Evolutionary conservation across 495 filamentous ascomycete genomes (phyloP).

Genomic region (Neurospora sp.): DNA sequence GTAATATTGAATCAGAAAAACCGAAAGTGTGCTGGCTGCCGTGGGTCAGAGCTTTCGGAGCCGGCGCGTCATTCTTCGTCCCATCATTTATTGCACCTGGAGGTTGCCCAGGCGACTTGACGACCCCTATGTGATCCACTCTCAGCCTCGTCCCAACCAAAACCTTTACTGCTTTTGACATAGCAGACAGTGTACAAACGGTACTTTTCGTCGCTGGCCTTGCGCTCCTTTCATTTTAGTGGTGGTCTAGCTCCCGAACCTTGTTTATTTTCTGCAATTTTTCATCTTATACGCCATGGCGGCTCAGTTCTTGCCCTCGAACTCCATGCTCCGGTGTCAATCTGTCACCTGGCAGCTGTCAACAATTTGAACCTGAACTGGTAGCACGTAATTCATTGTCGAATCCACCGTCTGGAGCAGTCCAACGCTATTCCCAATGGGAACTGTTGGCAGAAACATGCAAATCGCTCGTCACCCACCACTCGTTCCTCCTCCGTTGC

Average conservation of each 20-base stretch:
- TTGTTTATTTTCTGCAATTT: not conserved
- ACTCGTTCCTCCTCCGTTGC: not conserved
- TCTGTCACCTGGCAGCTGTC: not conserved
- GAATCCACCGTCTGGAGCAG: no score
- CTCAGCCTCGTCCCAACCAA: not conserved
- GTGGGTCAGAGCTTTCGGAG: not conserved
- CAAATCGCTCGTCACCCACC: not conserved
- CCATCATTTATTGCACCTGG: not conserved
- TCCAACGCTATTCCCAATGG: not conserved
- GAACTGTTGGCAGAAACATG: not conserved
- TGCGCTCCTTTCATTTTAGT: not conserved
- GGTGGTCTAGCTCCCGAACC: not conserved
- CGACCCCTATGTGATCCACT: not conserved
- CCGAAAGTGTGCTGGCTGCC: not conserved
- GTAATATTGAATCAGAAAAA: no score
- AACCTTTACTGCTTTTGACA: not conserved
- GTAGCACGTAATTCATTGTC: not conserved
- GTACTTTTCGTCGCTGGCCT: not conserved
- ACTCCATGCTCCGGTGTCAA: not conserved
- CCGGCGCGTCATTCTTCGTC: not conserved
- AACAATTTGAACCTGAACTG: not conserved
- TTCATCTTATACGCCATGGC: not conserved
- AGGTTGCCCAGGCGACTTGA: not conserved
- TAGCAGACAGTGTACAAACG: not conserved
- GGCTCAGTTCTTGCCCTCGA: not conserved